Evolutionary conservation across 2,329 filamentous ascomycete genomes (phyloP).

Genomic region (Colletotrichum sidae): DNA sequence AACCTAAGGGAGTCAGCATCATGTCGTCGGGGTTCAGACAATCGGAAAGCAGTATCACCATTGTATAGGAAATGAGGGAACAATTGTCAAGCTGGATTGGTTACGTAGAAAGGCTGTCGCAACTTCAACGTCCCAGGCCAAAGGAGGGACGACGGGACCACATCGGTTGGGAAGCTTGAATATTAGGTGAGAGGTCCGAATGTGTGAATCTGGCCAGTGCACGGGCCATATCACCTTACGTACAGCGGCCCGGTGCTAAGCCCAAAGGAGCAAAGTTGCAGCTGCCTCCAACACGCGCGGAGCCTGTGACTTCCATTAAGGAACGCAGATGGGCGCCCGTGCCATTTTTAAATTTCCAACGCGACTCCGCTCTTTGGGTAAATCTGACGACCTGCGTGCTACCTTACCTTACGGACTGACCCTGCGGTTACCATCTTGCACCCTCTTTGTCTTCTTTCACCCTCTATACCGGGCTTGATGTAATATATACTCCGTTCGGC

Average conservation of each 20-base stretch:
- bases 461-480: constrained; percentile 4
- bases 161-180: constrained; percentile 32
- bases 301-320: constrained; percentile 12
- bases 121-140: constrained; percentile 30
- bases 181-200: constrained; percentile 35
- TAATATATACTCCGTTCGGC: neutral
- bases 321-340: constrained; percentile 28
- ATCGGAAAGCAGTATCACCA: constrained; percentile 23
- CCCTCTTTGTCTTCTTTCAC: constrained; percentile 18
- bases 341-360: constrained; percentile 33
- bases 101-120: constrained; percentile 32
- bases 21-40: neutral
- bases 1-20: constrained; percentile 69
- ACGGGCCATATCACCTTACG: constrained; percentile 36
- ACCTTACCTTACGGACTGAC: neutral
- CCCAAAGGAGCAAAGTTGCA: constrained; percentile 15
- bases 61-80: constrained; percentile 25
- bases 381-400: no score
- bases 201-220: constrained; percentile 41
- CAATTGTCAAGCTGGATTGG: constrained; percentile 31
- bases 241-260: constrained; percentile 11
- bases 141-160: constrained; percentile 29
- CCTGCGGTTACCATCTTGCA: constrained; percentile 9
- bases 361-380: constrained; percentile 14
- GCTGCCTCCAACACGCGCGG: constrained; percentile 16